Evolutionary conservation across 345 rosid species (phyloP).

Genomic region (Gossypium raimondii): DNA sequence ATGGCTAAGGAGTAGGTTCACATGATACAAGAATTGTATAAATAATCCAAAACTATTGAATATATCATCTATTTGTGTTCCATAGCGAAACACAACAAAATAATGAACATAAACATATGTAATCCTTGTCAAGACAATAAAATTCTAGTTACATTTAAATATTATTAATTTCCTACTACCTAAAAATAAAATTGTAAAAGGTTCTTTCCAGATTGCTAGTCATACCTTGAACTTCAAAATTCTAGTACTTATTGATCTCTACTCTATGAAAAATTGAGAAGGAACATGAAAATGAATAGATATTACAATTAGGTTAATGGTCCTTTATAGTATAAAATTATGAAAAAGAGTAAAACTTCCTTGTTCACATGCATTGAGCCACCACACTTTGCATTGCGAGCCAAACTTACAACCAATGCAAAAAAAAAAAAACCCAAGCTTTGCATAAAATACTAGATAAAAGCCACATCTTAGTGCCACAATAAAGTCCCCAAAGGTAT

Average conservation of each 20-base stretch:
- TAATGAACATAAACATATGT: neutral
- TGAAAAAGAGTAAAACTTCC: neutral
- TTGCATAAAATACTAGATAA: neutral
- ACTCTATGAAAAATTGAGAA: neutral
- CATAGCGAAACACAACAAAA: neutral
- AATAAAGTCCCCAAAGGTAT: neutral
- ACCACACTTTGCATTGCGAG: neutral
- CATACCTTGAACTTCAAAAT: neutral
- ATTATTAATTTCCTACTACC: neutral
- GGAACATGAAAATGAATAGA: neutral
- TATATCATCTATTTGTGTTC: neutral
- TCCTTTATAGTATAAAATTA: neutral
- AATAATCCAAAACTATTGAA: neutral
- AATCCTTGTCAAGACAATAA: neutral
- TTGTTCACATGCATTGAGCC: neutral
- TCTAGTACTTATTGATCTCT: neutral
- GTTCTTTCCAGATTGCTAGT: neutral
- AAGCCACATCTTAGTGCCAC: neutral
- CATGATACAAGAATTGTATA: too few species aligned
- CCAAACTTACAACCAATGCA: neutral
- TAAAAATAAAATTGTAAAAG: neutral
- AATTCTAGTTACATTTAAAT: neutral
- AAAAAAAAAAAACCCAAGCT: neutral
- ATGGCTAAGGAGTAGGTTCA: neutral
- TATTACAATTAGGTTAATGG: neutral